Evolutionary conservation across 1,139 yeast species (phyloP).

Genomic region (Saccharomyces hybrid): DNA sequence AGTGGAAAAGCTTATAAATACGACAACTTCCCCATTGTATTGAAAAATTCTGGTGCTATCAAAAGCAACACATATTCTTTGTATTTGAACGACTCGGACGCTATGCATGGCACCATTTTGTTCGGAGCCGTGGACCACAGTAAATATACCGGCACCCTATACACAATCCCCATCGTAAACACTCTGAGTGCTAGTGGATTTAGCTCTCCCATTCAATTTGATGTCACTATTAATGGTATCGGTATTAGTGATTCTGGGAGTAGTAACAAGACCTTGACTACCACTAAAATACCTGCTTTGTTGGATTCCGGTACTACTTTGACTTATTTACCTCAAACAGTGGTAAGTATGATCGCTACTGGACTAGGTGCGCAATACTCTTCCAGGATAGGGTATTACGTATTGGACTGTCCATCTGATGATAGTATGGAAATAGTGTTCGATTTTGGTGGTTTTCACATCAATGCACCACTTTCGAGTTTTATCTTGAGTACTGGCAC

Average conservation of each 20-base stretch:
- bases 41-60: conserved; percentile 47
- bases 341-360: conserved; percentile 35
- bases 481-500: conserved; percentile 26
- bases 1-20: conserved; percentile 32
- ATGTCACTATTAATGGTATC: conserved; percentile 38
- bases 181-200: conserved; percentile 26
- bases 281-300: conserved; percentile 36
- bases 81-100: conserved; percentile 37
- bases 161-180: conserved; percentile 40
- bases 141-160: conserved; percentile 42
- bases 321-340: conserved; percentile 41
- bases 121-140: conserved; percentile 53
- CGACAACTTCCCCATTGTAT: conserved; percentile 37
- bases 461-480: conserved; percentile 41
- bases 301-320: conserved; percentile 65
- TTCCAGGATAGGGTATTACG: conserved; percentile 31
- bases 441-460: conserved; percentile 44
- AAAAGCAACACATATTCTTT: conserved; percentile 47
- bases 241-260: conserved; percentile 31
- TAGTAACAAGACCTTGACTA: conserved; percentile 18
- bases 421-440: conserved; percentile 31
- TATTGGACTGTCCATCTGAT: conserved; percentile 28
- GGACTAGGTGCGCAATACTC: conserved; percentile 35
- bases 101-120: conserved; percentile 39
- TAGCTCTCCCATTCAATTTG: conserved; percentile 35